Evolutionary conservation across 306 rosid genomes (phyloP).

Genomic region (Purshia tridentata): DNA sequence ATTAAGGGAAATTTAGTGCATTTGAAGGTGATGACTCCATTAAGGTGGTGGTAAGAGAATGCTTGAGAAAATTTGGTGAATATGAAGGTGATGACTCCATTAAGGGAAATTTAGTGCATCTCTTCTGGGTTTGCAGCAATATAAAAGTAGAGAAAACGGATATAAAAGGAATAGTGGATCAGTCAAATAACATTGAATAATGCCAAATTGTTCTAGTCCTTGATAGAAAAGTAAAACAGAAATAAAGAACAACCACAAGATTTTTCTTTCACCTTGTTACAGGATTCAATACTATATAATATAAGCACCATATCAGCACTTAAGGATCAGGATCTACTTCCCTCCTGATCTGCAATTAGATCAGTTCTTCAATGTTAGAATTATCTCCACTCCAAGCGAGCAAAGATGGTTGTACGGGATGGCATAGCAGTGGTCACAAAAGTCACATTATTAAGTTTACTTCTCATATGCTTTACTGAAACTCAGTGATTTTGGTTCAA

Average conservation of each 20-base stretch:
- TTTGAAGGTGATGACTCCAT: no score
- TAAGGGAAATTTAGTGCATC: neutral
- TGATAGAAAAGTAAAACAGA: neutral
- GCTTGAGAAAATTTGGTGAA: neutral
- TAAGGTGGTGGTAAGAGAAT: neutral
- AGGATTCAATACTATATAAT: no score
- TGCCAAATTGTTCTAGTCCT: no score
- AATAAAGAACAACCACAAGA: no score
- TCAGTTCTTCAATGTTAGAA: neutral
- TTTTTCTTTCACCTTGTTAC: no score
- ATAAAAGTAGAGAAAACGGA: no score
- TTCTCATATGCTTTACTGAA: slow-evolving; percentile 43
- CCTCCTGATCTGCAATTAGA: neutral
- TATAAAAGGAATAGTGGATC: no score
- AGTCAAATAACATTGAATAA: no score
- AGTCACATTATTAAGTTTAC: slow-evolving; percentile 55
- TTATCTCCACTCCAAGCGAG: slow-evolving; percentile 51
- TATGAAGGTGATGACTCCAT: neutral
- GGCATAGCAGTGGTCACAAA: slow-evolving; percentile 46
- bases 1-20: no score
- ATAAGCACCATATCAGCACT: no score
- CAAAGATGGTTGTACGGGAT: slow-evolving; percentile 47
- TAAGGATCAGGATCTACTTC: no score
- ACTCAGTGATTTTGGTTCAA: slow-evolving; percentile 55
- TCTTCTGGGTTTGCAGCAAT: no score